Percentiles rank a stretch among this genome's conserved stretches.
phyloP scores from a whole-genome alignment of 2,329 filamentous ascomycete species.

The Penicillium sp. region DNA sequence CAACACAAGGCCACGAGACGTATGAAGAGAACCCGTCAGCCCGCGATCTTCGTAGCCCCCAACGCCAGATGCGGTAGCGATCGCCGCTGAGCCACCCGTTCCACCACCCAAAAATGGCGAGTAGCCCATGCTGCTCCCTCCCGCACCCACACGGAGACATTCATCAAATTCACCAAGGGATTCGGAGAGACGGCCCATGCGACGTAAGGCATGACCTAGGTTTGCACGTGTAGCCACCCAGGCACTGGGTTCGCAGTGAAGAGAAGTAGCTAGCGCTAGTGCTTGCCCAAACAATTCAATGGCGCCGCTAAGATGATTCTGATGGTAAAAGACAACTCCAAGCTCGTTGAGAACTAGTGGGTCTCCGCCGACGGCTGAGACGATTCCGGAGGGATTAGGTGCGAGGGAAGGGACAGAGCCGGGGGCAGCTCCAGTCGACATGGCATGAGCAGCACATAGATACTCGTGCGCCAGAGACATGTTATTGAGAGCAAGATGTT shows the following conservation, averaged over 20 bases:
- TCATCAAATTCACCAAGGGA: constrained; percentile 82
- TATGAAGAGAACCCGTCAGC: constrained; percentile 48
- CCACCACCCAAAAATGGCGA: constrained; percentile 58
- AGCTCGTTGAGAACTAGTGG: constrained; percentile 92
- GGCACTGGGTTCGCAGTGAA: constrained; percentile 76
- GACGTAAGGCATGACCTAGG: constrained; percentile 81
- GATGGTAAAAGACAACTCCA: constrained; percentile 93
- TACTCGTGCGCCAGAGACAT: constrained; percentile 93
- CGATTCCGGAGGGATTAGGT: constrained; percentile 19
- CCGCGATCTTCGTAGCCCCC: constrained; percentile 50
- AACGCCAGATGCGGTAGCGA: constrained; percentile 41
- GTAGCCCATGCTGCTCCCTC: constrained; percentile 76
- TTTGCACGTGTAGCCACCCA: constrained; percentile 86
- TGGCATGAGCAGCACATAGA: constrained; percentile 78
- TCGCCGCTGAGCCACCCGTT: constrained; percentile 35
- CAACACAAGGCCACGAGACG: constrained; percentile 70
- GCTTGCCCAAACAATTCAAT: constrained; percentile 75
- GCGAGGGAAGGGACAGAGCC: constrained; percentile 30
- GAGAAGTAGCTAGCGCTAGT: constrained; percentile 73
- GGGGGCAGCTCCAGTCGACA: constrained; percentile 45
- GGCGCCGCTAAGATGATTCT: constrained; percentile 73
- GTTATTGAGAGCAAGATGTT: constrained; percentile 94
- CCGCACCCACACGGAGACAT: constrained; percentile 73
- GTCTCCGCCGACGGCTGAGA: constrained; percentile 53
- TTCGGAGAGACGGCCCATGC: constrained; percentile 65